phyloP scores from a whole-genome alignment of 2,329 filamentous ascomycete species.

The Stromatinia cepivora region DNA sequence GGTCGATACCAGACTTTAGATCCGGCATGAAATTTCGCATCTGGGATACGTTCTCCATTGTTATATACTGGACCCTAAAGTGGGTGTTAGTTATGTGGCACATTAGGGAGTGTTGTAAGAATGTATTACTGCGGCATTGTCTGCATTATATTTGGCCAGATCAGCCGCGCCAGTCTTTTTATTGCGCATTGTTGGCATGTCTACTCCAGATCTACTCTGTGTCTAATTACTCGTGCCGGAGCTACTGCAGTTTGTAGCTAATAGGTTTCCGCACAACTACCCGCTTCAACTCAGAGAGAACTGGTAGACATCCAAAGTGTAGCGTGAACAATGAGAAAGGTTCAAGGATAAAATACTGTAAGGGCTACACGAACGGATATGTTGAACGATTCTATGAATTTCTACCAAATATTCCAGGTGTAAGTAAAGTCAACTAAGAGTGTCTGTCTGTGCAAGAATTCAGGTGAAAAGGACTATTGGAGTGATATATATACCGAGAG shows the following conservation, averaged over 20 bases:
- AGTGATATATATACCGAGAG: neutral
- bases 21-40: neutral
- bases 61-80: neutral
- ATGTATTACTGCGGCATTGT: neutral
- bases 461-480: neutral
- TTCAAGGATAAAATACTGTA: too few relatives aligned
- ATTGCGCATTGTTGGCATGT: neutral
- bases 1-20: neutral
- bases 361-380: too few relatives aligned
- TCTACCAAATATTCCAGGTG: neutral
- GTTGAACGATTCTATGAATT: too few relatives aligned
- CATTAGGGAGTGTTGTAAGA: neutral
- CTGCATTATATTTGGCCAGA: neutral
- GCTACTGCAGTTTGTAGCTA: neutral
- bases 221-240: neutral
- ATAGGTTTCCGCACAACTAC: neutral
- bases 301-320: too few relatives aligned
- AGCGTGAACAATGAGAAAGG: too few relatives aligned
- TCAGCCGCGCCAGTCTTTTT: neutral
- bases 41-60: neutral
- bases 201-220: neutral
- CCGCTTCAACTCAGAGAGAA: neutral
- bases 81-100: too few relatives aligned
- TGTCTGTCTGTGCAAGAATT: neutral
- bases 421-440: neutral